Conservation (phyloP, 2,329 filamentous ascomycete species). For the Cladobotryum protrusum region DNA sequence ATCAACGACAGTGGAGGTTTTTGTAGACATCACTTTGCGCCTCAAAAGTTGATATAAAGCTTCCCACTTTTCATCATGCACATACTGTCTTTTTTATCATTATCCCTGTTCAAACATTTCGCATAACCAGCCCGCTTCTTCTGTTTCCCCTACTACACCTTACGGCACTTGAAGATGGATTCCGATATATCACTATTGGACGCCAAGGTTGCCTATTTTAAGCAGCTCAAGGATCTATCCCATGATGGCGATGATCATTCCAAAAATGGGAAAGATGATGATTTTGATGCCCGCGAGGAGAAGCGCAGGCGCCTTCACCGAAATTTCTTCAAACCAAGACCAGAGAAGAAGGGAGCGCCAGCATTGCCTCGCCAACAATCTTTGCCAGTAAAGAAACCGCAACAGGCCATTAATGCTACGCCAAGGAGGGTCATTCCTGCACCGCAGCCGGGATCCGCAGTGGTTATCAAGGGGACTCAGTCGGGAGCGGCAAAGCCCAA, state of each 20-base stretch:
- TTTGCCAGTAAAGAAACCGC: neutral
- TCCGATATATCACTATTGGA: slow-evolving; percentile 16
- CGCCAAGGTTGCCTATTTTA: slow-evolving; percentile 43
- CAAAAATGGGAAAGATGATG: slow-evolving; percentile 24
- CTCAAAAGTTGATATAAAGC: no score
- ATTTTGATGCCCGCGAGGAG: slow-evolving; percentile 25
- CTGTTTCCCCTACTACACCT: neutral
- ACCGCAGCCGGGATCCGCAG: slow-evolving; percentile 3
- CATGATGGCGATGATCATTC: neutral
- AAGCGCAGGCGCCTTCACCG: slow-evolving; percentile 25
- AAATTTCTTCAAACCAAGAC: slow-evolving; percentile 22
- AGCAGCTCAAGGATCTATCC: slow-evolving; percentile 28
- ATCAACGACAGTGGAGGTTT: no score
- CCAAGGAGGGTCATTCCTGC: slow-evolving; percentile 14
- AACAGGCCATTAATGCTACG: slow-evolving; percentile 3
- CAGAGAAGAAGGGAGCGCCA: slow-evolving; percentile 2
- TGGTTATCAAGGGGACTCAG: slow-evolving; percentile 20
- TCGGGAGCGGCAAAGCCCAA: slow-evolving; percentile 14
- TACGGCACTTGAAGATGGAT: neutral
- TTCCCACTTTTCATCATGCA: neutral
- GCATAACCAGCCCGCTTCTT: neutral
- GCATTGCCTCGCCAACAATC: neutral
- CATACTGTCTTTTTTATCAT: neutral
- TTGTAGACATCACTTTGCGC: neutral
- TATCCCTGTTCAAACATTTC: no score